Percentiles rank a stretch among this genome's conserved stretches.
These are phyloP conservation scores for Pugionium cornutum DNA, from an alignment of 345 rosid genomes.

Conservation along the genomic window DNA sequence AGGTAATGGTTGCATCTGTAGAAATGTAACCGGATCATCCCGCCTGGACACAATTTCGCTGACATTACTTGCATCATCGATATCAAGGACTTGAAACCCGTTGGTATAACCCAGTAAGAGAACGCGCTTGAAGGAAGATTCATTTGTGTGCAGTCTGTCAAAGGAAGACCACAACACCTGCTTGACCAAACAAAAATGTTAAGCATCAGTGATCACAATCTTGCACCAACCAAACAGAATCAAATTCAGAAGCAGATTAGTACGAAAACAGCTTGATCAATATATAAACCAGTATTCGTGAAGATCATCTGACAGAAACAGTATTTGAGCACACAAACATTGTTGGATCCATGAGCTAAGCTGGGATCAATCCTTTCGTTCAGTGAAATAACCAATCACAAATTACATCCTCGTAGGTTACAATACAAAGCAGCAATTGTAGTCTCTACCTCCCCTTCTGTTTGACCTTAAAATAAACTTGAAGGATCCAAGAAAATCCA, in stretches of 20 bases:
- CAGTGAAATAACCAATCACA: no score
- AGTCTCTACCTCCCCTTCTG: no score
- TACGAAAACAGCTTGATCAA: no score
- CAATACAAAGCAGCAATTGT: no score
- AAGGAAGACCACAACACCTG: constrained; percentile 94
- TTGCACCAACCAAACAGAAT: constrained; percentile 18
- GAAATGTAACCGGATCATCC: constrained; percentile 81
- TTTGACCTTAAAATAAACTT: no score
- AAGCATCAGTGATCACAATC: constrained; percentile 20
- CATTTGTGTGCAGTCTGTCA: constrained; percentile 66
- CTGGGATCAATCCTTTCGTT: no score
- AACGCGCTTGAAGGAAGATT: constrained; percentile 61
- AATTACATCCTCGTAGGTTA: no score
- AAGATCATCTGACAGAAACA: no score
- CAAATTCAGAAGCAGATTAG: not conserved
- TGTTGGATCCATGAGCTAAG: no score
- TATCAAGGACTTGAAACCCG: constrained; percentile 94
- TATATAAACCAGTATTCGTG: no score
- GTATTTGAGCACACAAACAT: no score
- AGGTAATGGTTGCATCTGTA: constrained; percentile 90
- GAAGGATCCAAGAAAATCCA: no score
- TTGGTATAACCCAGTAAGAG: constrained; percentile 87
- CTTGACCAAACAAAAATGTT: constrained; percentile 24
- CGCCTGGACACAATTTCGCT: constrained; percentile 77
- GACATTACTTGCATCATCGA: constrained; percentile 76